Evolutionary conservation across 2,329 filamentous ascomycete genomes (phyloP), one percentile per base, ranked within the genome.

Genomic region (Pseudophaeomoniella oleicola): DNA sequence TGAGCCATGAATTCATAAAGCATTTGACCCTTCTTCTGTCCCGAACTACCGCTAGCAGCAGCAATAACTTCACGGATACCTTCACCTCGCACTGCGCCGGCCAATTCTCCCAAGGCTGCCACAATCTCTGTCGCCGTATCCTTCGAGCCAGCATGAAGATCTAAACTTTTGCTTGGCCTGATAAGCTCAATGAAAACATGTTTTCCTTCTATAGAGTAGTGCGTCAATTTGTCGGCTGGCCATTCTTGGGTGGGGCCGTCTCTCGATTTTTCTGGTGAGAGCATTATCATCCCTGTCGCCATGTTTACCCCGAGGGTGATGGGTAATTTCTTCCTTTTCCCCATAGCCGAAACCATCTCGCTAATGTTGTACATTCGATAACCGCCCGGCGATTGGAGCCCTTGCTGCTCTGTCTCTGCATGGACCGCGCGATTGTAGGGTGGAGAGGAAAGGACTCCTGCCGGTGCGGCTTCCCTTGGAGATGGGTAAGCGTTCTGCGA

Each of bases 1-100:
- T 96, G 88, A 0, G 90, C 90, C 75, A 85, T 82, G 56, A 98
- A 98, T 53, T 96, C 88, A 54, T 94, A 96, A 22, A 94, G 65
- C 49, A 98, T 75, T 41, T 81, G 72, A 6, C 87, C 90, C 53
- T 81, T 88, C 65, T 84, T 93, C 54, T 81, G 75, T 19, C 62
- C 70, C 52, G 52, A 60, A 17, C 55, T 59, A n/a, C 60, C 69
- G 19, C 81, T 75, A 29, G 80, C 81, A 22, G 87, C 88, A 48
- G 81, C 75, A 41, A 94, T 78, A 4, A 94, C 81, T 53, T 96
- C 90, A 27, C 78, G 72, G 35, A 98, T 62, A 4, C 63, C 75
- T 53, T 84, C 84, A n/a, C 84, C 85, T 46, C 79, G 76, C 32
- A 82, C 76, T 22, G 82, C 85, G 22, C 88, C 90, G 12, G 87